These are phyloP conservation scores for Dipodascus geniculatus DNA, from an alignment of 805 yeast species.

Conservation along the genomic window DNA sequence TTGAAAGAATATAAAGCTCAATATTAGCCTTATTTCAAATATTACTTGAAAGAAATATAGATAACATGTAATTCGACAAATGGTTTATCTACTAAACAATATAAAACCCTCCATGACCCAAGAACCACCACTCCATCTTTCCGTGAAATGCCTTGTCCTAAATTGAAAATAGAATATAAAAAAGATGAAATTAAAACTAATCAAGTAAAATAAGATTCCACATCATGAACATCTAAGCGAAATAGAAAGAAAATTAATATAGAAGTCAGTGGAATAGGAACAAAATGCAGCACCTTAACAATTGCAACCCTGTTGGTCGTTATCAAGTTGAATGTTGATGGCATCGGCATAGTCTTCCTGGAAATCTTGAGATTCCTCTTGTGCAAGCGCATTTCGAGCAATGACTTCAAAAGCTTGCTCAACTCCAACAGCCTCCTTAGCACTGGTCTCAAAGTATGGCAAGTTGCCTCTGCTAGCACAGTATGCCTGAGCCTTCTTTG, in stretches of 20 bases:
- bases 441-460: constrained; percentile 95
- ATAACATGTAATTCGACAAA: too few relatives aligned
- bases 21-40: too few relatives aligned
- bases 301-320: constrained; percentile 63
- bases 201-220: not conserved
- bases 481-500: constrained; percentile 49
- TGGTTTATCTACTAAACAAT: too few relatives aligned
- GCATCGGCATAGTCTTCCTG: constrained; percentile 94
- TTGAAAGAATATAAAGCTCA: too few relatives aligned
- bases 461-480: constrained; percentile 60
- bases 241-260: too few relatives aligned
- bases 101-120: too few relatives aligned
- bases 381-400: constrained; percentile 91
- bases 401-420: constrained; percentile 93
- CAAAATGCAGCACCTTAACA: too few relatives aligned
- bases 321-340: constrained; percentile 84
- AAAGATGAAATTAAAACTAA: not conserved
- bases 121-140: too few relatives aligned
- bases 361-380: constrained; percentile 83
- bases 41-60: too few relatives aligned
- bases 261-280: not conserved
- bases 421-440: constrained; percentile 90
- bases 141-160: too few relatives aligned
- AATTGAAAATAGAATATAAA: too few relatives aligned
- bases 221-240: not conserved